Percentiles rank a stretch among this genome's conserved stretches.
Conservation (phyloP, 2,329 filamentous ascomycete species). For the Aspergillus proliferans region DNA sequence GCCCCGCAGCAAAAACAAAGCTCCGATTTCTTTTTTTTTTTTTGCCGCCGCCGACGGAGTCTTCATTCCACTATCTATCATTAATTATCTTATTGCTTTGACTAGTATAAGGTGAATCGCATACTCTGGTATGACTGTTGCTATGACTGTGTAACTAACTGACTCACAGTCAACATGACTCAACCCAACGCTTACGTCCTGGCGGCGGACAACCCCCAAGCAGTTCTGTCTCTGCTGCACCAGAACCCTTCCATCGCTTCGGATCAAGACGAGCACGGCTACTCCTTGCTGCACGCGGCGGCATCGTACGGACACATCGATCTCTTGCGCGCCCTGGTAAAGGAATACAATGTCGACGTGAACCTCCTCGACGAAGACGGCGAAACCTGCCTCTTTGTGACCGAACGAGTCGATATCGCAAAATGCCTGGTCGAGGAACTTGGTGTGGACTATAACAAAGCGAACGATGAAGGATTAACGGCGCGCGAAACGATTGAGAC, state of each 20-base stretch:
- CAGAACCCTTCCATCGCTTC: conserved; percentile 70
- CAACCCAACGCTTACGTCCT: conserved; percentile 61
- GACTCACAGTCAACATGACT: conserved; percentile 23
- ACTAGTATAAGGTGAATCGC: conserved; percentile 1
- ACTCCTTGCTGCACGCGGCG: conserved; percentile 88
- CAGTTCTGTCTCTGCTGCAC: conserved; percentile 67
- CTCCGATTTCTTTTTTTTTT: neutral
- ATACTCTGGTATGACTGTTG: too few relatives aligned
- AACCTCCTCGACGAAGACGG: conserved; percentile 83
- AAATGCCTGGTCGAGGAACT: conserved; percentile 77
- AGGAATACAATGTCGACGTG: conserved; percentile 69
- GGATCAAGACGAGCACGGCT: conserved; percentile 81
- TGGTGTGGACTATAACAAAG: conserved; percentile 58
- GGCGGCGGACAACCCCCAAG: conserved; percentile 72
- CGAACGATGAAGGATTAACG: conserved; percentile 69
- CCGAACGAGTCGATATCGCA: conserved; percentile 73
- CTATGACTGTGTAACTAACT: neutral
- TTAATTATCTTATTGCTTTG: neutral
- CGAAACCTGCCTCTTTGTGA: conserved; percentile 92
- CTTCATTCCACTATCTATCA: neutral
- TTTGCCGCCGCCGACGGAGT: neutral
- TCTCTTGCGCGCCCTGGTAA: conserved; percentile 68
- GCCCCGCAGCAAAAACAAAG: neutral
- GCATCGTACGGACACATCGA: conserved; percentile 84
- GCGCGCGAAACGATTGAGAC: conserved; percentile 72